Evolutionary conservation across 768 basidiomycete genomes (phyloP), one percentile per base, ranked within the genome.

Genomic region (Multifurca ochricompacta): DNA sequence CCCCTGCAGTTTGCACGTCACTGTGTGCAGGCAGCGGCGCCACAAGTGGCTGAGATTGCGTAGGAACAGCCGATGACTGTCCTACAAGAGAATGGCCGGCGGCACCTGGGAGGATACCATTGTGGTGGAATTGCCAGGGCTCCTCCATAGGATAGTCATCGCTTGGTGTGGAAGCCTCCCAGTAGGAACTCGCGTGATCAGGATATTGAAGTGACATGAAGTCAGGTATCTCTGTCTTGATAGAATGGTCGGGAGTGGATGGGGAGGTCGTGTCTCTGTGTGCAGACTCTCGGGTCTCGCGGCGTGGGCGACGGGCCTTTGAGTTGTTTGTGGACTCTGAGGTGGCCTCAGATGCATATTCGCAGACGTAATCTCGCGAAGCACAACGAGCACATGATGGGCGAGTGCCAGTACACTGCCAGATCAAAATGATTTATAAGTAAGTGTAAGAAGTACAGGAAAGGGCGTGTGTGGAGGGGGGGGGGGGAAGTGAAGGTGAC

Each of bases 331-430:
- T 52, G 18, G 42, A 13, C 21, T 53, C 54, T 4, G 52, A 23
- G 57, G 59, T 3, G 28, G 51, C 28, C 39, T 70, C 69, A 18
- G 63, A 52, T 16, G 54, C 64, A 48, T 73, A 73, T 41, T 66
- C 63, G 56, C 71, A 73, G 10, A 51, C 9, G 55, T 67, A 64
- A 18, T 70, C 71, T 11, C 69, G 67, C n/a, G 64, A 57, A 1
- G 62, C 18, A 51, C 71, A 73, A 25, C 71, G 70, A 23, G 56
- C 55, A 60, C 71, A 73, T 1, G 69, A 53, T 16, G 71, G 71
- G 4, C 67, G 68, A 37, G 60, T 59, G 11, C 71, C 71, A 27
- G 66, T 68, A 62, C 71, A 73, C 71, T 73, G 53, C 27, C 47
- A 27, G 19, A 7, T 10, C n/a, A n/a, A n/a, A 41, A 25, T 25